Base-by-base conservation (phyloP, 2,329 filamentous ascomycete species). In the Alternaria conjuncta region DNA sequence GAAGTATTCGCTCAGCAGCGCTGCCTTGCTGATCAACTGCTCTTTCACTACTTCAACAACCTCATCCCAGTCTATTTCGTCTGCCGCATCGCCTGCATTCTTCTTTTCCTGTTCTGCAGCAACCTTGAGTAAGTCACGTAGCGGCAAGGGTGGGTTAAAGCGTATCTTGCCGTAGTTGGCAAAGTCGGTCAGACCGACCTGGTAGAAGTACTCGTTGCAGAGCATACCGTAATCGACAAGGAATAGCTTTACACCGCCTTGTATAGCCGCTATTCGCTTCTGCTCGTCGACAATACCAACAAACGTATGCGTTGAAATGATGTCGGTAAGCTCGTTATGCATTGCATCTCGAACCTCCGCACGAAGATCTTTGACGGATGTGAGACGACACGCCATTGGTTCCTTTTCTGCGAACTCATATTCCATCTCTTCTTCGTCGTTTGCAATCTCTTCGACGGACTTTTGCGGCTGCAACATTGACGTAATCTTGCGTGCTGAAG, bases 1-100 rank as follows among this genome's bases (percentile, higher is more conserved):
- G 79, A 99, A 98, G 80, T 99, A 99, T 79, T 99, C 96, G 3
- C 87, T 84, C 1, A 99, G 86, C 92, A 99, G 96, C 73, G 95
- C 91, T 36, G 92, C 86, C 11, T 91, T 88, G 67, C 90, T 87
- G 30, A 96, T 85, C 3, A 98, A 84, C 69, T 94, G 90, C 3
- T 85, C 79, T 0, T 86, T 83, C 4, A 97, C 90, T 4, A 86
- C 84, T 5, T 88, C 83, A 2, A 92, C 88, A 0, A 94, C 87
- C 36, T 88, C 85, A 0, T 87, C 82, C 68, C 90, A 88, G 44
- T 94, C 87, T 30, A 92, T 87, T n/a, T 88, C 86, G 23, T 85
- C 79, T 11, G 77, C 72, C 13, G 75, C 68, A 15, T 78, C 77
- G 25, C 79, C 53, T 67, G 72, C 66, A n/a, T 72, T 82, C n/a